These are phyloP conservation scores for Macrotyloma uniflorum DNA, from an alignment of 306 rosid species.

Conservation along the genomic window DNA sequence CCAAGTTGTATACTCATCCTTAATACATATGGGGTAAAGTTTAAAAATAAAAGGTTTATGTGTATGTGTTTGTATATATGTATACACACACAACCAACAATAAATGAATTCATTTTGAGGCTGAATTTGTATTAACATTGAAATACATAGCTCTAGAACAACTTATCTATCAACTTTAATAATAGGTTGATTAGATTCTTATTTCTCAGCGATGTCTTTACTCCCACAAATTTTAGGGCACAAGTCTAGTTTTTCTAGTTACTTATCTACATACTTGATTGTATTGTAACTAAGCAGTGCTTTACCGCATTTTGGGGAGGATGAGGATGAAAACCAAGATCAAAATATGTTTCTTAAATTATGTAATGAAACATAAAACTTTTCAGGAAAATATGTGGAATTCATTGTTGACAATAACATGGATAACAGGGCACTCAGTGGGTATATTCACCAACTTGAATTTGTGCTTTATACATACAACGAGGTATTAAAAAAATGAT, in stretches of 20 bases:
- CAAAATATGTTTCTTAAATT: constrained; percentile 11
- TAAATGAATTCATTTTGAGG: constrained; percentile 25
- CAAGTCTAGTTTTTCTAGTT: constrained; percentile 13
- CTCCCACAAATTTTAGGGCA: neutral
- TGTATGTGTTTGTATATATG: neutral
- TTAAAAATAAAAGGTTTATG: neutral
- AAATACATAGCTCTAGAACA: constrained; percentile 10
- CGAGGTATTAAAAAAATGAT: neutral
- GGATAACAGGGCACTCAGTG: neutral
- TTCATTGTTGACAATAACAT: neutral
- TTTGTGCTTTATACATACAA: neutral
- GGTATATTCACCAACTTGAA: constrained; percentile 26
- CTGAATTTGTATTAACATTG: constrained; percentile 2
- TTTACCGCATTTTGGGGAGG: neutral
- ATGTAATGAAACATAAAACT: neutral
- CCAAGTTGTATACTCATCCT: constrained; percentile 22
- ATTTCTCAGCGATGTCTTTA: constrained; percentile 17
- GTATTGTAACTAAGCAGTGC: neutral
- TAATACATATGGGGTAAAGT: neutral
- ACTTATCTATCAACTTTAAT: constrained; percentile 4
- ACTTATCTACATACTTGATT: neutral
- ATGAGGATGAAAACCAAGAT: constrained; percentile 10
- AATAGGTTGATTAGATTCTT: constrained; percentile 2
- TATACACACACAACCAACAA: neutral
- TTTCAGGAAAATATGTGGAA: constrained; percentile 1